Percentiles rank a stretch among this genome's conserved stretches.
Evolutionary conservation across 2,329 filamentous ascomycete genomes (phyloP).

Genomic region (Aciculosporium take): DNA sequence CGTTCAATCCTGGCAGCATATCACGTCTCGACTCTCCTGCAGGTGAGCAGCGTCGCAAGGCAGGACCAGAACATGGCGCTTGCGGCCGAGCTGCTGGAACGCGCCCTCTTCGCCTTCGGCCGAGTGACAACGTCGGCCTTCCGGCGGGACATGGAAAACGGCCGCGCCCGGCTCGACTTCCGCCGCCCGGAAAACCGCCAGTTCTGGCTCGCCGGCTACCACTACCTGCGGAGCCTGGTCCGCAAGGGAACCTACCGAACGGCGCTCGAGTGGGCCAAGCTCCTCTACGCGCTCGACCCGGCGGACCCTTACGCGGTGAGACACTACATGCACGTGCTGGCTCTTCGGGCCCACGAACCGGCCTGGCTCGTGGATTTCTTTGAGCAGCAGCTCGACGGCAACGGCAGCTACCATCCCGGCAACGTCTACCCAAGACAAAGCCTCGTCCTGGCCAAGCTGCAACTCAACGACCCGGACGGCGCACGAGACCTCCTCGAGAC

Average conservation of each 20-base stretch:
- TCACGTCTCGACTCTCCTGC: slow-evolving; percentile 84
- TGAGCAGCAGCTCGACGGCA: slow-evolving; percentile 22
- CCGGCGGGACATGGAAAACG: slow-evolving; percentile 57
- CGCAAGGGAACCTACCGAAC: slow-evolving; percentile 91
- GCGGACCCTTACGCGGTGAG: slow-evolving; percentile 72
- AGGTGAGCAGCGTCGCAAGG: slow-evolving; percentile 83
- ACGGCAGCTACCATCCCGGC: slow-evolving; percentile 21
- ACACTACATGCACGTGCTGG: slow-evolving; percentile 69
- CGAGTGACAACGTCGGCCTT: slow-evolving; percentile 76
- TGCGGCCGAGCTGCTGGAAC: slow-evolving; percentile 74
- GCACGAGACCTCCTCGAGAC: slow-evolving; percentile 50
- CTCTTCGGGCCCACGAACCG: slow-evolving; percentile 65
- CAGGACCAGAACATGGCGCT: slow-evolving; percentile 80
- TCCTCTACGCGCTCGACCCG: slow-evolving; percentile 62
- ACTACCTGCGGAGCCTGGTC: slow-evolving; percentile 73
- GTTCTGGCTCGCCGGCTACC: slow-evolving; percentile 78
- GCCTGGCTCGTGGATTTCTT: slow-evolving; percentile 61
- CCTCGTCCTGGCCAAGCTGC: slow-evolving; percentile 59
- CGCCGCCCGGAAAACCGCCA: slow-evolving; percentile 75
- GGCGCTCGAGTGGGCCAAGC: slow-evolving; percentile 83
- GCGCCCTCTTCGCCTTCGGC: slow-evolving; percentile 88
- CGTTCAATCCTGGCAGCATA: slow-evolving; percentile 41
- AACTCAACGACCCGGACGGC: slow-evolving; percentile 49
- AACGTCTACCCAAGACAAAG: slow-evolving; percentile 62
- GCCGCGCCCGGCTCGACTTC: slow-evolving; percentile 71